A percentile compares a stretch with the other conserved stretches of the same genome.
Evolutionary conservation across 2,329 filamentous ascomycete species (phyloP).

Genomic region (Botrytis galanthina): DNA sequence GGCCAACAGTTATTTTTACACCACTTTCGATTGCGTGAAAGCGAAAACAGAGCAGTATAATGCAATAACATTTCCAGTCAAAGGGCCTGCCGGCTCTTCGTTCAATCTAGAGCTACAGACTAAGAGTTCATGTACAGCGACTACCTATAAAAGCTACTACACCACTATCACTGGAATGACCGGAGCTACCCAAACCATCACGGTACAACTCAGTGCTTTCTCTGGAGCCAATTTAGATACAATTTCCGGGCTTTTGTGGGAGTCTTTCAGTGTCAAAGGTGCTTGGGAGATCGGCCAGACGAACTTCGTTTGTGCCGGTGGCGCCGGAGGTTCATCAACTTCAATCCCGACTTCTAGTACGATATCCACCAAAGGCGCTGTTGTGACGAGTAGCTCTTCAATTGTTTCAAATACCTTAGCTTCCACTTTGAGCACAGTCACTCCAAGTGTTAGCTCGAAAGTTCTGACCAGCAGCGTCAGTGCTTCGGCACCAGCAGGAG

Average conservation of each 20-base stretch:
- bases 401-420: not conserved
- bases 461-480: constrained; percentile 1
- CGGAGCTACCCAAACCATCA: constrained; percentile 50
- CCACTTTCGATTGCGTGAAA: constrained; percentile 49
- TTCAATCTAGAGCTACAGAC: constrained; percentile 49
- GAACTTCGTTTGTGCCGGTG: constrained; percentile 44
- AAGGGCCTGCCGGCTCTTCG: constrained; percentile 45
- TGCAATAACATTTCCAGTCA: constrained; percentile 48
- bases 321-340: constrained; percentile 7
- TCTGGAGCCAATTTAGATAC: constrained; percentile 50
- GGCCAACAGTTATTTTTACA: constrained; percentile 52
- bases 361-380: constrained; percentile 3
- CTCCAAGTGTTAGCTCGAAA: not conserved
- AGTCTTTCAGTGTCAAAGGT: constrained; percentile 40
- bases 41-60: constrained; percentile 47
- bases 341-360: not conserved
- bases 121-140: constrained; percentile 44
- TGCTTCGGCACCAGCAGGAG: constrained; percentile 21
- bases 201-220: constrained; percentile 50
- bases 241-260: constrained; percentile 47
- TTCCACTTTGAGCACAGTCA: not conserved
- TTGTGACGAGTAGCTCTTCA: constrained; percentile 3
- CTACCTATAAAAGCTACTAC: constrained; percentile 45
- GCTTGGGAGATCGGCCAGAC: constrained; percentile 51
- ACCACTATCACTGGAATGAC: constrained; percentile 48